Evolutionary conservation across 2,329 filamentous ascomycete genomes (phyloP), one percentile per base, ranked within the genome.

Genomic region (Pseudogymnoascus sp.): DNA sequence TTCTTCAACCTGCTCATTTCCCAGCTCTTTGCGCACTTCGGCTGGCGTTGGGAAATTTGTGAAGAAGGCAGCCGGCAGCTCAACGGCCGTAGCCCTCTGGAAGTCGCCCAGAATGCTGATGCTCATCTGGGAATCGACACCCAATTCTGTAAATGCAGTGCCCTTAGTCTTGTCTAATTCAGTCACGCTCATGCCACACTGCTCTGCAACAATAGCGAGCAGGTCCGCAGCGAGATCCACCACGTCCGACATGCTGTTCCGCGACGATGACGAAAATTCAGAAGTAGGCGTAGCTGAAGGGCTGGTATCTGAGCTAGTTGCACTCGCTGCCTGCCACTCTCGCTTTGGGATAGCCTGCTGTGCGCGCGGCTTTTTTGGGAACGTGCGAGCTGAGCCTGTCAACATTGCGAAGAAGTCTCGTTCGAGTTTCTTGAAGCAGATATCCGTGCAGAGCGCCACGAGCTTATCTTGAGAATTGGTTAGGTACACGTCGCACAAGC

Each of bases 41-140:
- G 39, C 39, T 13, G 39, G 39, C 2, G 39, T 45, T 9, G 39
- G 39, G 39, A 45, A 45, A 26, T 45, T 45, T 13, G 39, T 45
- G 13, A 45, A 45, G 39, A 45, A 45, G 12, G 39, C 39, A 45
- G 39, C 39, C 3, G 39, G 39, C 6, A 45, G 39, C 21, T 45
- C 39, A 2, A 45, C 39, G 21, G 39, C 19, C 21, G 39, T 26
- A 8, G 19, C 13, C 3, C 39, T 45, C 21, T 26, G 39, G 21
- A 45, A 26, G 12, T 45, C 39, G 3, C 39, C 39, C 3, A 45
- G 21, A 13, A 45, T 45, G 39, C 39, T 45, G 39, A 45, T 45
- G 12, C 39, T 45, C 73, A 85, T 81, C n/a, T 85, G 74, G 0
- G 82, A 84, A 66, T 85, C 82, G 12, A 83, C 78, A 26, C 82